Conservation (phyloP, 2,329 filamentous ascomycete genomes). For the Aureobasidium pullulans region DNA sequence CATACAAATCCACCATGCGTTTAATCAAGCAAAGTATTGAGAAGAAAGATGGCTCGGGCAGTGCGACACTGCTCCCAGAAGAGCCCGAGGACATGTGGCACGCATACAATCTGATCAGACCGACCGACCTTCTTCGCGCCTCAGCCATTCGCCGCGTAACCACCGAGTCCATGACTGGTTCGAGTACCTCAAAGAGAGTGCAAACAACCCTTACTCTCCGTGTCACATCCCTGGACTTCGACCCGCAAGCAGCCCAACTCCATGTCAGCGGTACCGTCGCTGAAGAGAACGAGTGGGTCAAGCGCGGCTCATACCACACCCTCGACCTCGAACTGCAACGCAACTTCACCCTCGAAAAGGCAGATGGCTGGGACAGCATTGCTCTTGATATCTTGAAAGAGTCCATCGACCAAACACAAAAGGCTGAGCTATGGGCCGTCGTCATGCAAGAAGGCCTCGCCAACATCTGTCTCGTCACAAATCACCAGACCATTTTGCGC, state of each 20-base stretch:
- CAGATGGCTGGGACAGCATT: constrained; percentile 81
- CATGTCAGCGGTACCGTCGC: constrained; percentile 61
- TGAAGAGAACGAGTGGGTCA: constrained; percentile 60
- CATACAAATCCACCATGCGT: constrained; percentile 44
- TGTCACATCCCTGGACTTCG: constrained; percentile 62
- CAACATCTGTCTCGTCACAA: constrained; percentile 75
- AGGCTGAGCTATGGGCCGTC: constrained; percentile 78
- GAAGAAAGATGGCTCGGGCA: constrained; percentile 54
- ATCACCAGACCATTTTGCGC: constrained; percentile 69
- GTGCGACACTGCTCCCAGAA: constrained; percentile 60
- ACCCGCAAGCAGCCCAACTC: constrained; percentile 58
- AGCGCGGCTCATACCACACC: constrained; percentile 61
- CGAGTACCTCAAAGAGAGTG: constrained; percentile 55
- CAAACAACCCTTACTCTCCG: constrained; percentile 58
- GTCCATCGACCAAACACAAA: constrained; percentile 68
- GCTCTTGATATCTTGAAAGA: constrained; percentile 71
- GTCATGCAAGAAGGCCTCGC: constrained; percentile 87
- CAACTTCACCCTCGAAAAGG: constrained; percentile 82
- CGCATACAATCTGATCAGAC: constrained; percentile 64
- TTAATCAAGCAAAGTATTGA: constrained; percentile 62
- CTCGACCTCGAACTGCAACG: constrained; percentile 80
- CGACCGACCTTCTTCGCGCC: constrained; percentile 57
- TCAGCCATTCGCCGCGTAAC: constrained; percentile 60
- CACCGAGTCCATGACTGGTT: constrained; percentile 53
- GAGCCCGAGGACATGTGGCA: constrained; percentile 78